Evolutionary conservation across 306 rosid species (phyloP).

Genomic region (cucumber (Cucumis sativus)): DNA sequence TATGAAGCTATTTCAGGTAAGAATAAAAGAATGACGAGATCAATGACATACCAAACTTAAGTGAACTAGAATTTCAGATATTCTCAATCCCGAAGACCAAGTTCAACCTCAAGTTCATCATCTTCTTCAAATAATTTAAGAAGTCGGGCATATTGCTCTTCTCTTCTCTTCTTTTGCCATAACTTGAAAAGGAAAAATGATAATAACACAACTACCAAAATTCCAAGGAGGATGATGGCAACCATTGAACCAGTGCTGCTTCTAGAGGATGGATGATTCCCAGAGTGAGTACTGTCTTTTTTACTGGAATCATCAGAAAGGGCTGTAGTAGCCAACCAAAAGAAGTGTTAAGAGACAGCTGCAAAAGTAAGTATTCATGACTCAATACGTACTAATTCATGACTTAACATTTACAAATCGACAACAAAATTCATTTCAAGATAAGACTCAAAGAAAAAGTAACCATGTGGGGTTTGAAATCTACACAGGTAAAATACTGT

Average conservation of each 20-base stretch:
- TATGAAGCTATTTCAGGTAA: background rate
- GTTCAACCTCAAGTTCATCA: slow-evolving; percentile 76
- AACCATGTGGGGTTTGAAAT: background rate
- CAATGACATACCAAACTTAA: slow-evolving; percentile 1
- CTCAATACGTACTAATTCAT: background rate
- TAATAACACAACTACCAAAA: slow-evolving; percentile 23
- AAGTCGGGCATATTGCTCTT: slow-evolving; percentile 67
- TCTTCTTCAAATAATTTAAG: slow-evolving; percentile 80
- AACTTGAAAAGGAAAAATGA: slow-evolving; percentile 45
- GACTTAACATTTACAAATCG: background rate
- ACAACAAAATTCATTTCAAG: background rate
- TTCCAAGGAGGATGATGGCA: slow-evolving; percentile 22
- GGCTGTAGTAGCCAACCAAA: slow-evolving; percentile 22
- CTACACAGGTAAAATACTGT: too few species aligned
- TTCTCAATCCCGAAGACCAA: slow-evolving; percentile 56
- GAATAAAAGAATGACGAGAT: background rate
- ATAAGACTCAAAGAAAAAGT: background rate
- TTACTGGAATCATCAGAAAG: slow-evolving; percentile 33
- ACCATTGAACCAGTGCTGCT: slow-evolving; percentile 24
- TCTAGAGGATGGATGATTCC: slow-evolving; percentile 12
- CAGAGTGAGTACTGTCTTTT: slow-evolving; percentile 15
- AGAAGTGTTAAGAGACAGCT: background rate
- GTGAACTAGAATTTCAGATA: background rate
- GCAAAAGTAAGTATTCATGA: background rate
- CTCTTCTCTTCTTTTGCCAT: slow-evolving; percentile 77